phyloP scores from a whole-genome alignment of 306 rosid genomes.

The Cucurbita ficifolia region DNA sequence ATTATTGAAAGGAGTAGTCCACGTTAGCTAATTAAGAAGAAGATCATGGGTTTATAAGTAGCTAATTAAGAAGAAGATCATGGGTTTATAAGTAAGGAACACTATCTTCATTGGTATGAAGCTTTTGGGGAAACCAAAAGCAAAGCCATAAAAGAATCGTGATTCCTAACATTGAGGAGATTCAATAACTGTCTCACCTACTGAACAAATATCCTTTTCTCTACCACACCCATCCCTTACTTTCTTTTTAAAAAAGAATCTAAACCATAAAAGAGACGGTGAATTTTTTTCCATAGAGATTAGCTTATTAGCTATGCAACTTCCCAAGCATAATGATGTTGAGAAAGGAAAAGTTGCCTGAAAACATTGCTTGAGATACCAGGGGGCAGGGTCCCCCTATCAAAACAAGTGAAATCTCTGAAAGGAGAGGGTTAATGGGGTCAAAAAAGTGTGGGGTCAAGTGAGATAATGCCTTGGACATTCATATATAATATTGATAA shows the following conservation, averaged over 20 bases:
- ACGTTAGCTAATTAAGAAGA: too few species aligned
- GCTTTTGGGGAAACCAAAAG: too few species aligned
- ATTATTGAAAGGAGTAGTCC: too few species aligned
- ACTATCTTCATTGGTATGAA: too few species aligned
- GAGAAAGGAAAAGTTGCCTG: background rate
- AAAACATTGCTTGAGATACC: background rate
- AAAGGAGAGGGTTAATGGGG: conserved; percentile 3
- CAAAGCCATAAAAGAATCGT: too few species aligned
- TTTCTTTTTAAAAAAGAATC: background rate
- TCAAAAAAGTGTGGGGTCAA: conserved; percentile 11
- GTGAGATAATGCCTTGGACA: conserved; percentile 11
- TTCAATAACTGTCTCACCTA: conserved; percentile 1
- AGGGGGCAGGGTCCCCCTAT: background rate
- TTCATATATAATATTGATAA: conserved; percentile 4
- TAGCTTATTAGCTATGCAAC: background rate
- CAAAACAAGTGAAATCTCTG: background rate
- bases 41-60: too few species aligned
- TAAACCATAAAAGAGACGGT: background rate
- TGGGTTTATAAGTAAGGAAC: too few species aligned
- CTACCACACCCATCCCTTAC: background rate
- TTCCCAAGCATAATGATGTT: background rate
- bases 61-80: too few species aligned
- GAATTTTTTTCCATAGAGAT: background rate
- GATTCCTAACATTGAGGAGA: background rate
- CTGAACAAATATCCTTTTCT: background rate